Base-by-base conservation (phyloP, 2,329 filamentous ascomycete species). In the Rhynchosporium graminicola region DNA sequence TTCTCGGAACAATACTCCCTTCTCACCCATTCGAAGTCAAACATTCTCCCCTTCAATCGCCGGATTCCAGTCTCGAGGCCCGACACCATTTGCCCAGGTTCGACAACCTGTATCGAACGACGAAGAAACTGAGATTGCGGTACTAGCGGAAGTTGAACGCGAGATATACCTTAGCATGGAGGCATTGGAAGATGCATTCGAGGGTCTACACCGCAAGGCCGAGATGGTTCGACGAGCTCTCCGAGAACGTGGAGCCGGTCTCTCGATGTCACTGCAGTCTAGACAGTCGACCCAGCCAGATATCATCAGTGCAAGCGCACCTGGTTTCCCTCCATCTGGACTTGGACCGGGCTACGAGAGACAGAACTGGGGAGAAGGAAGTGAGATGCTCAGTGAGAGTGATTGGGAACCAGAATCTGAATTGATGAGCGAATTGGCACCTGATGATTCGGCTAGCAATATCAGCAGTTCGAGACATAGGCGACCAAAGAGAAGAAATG, bases 121-220 rank as follows among this genome's bases (percentile, higher is more conserved):
- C 73, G 94, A 98, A 75, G 94, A 98, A 72, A 91, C 91, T 59
- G 94, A 97, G 75, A 93, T 97, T 71, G 90, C 90, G 0, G 90
- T 91, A 1, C 82, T 97, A 5, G 92, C 92, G 7, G 94, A 97
- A 76, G 87, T 97, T 45, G 94, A 98, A 76, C 87, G 92, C 6
- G 92, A 97, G 72, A 96, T 98, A 62, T 97, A 94, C 77, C 83
- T 87, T 40, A 91, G 93, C 65, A 98, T 98, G 94, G 94, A 98
- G 77, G 87, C 87, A 0, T 83, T 98, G 29, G 94, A 98, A 76
- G 92, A 97, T 73, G 92, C 93, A 0, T 97, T 98, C 70, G 94
- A 98, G 77, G 87, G 86, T 33, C 81, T 98, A n/a, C 94, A 98
- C 74, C 84, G 86, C 68, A 89, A 88, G 71, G 94, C 94, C 1